A percentile compares a stretch with the other conserved stretches of the same genome.
Evolutionary conservation across 768 basidiomycete genomes (phyloP).

Genomic region (Macrolepiota albuminosa): DNA sequence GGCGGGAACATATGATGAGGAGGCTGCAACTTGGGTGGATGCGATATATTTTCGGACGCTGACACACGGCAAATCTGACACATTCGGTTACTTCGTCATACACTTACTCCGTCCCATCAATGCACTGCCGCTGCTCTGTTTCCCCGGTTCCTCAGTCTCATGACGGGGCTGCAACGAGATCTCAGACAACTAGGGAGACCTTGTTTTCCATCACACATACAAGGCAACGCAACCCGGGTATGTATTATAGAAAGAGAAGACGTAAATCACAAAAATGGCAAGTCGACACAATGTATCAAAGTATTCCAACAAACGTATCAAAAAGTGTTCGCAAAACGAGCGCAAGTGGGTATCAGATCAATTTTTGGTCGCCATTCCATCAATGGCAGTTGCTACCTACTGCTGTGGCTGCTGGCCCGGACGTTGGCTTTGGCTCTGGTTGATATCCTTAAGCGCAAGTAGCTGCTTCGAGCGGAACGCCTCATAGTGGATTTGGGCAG

Average conservation of each 20-base stretch:
- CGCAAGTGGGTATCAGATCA: conserved; percentile 16
- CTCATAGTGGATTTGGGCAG: conserved; percentile 98
- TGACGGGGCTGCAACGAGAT: not conserved
- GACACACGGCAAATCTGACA: conserved; percentile 15
- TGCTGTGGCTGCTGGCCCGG: conserved; percentile 33
- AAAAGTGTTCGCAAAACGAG: conserved; percentile 12
- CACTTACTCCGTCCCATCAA: not conserved
- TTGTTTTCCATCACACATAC: not conserved
- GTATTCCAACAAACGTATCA: conserved; percentile 21
- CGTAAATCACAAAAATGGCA: conserved; percentile 16
- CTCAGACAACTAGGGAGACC: not conserved
- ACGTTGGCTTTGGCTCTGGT: conserved; percentile 36
- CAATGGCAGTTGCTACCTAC: not conserved
- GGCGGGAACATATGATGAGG: conserved; percentile 7
- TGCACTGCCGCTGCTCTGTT: not conserved
- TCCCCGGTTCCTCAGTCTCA: not conserved
- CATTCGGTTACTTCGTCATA: conserved; percentile 12
- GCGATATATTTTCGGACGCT: conserved; percentile 8
- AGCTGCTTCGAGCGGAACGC: conserved; percentile 99
- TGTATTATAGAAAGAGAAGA: conserved; percentile 17
- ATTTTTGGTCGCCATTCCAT: conserved; percentile 13
- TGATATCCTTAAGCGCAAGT: conserved; percentile 87
- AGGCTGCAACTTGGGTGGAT: not conserved
- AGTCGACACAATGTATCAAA: conserved; percentile 16
- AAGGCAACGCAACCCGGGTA: conserved; percentile 14